Evolutionary conservation across 1,284 basidiomycete species (phyloP).

Genomic region (Laetiporus sulphureus): DNA sequence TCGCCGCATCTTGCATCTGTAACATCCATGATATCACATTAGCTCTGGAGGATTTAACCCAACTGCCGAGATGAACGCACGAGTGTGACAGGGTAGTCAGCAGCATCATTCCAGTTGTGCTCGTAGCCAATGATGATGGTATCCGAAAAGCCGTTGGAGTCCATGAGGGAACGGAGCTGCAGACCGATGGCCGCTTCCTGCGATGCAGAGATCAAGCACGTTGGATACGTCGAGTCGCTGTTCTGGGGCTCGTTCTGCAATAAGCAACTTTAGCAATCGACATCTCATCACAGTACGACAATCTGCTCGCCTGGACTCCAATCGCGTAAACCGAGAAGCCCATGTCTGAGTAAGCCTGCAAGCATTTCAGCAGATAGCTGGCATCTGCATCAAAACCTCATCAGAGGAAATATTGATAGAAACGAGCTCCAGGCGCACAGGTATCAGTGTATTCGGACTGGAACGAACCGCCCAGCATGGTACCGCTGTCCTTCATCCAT

Average conservation of each 20-base stretch:
- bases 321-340: conserved; percentile 39
- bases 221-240: conserved; percentile 38
- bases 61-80: conserved; percentile 20
- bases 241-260: conserved; percentile 52
- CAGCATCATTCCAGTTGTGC: conserved; percentile 46
- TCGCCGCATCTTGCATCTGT: conserved; percentile 41
- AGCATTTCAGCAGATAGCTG: conserved; percentile 35
- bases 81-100: conserved; percentile 39
- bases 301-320: too few relatives aligned
- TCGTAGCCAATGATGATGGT: conserved; percentile 43
- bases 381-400: too few relatives aligned
- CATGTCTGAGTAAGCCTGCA: conserved; percentile 38
- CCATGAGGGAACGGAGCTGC: conserved; percentile 36
- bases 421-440: too few relatives aligned
- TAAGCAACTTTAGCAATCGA: too few relatives aligned
- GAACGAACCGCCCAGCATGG: conserved; percentile 40
- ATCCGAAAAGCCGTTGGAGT: conserved; percentile 36
- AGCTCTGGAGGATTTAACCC: too few relatives aligned
- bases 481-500: conserved; percentile 44
- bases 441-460: conserved; percentile 26
- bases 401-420: too few relatives aligned
- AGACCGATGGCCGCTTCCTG: conserved; percentile 37
- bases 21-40: neutral
- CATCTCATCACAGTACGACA: too few relatives aligned
- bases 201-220: conserved; percentile 31